These are phyloP conservation scores for Cymbidium sinense DNA, from an alignment of 106 monocot species.

Conservation along the genomic window DNA sequence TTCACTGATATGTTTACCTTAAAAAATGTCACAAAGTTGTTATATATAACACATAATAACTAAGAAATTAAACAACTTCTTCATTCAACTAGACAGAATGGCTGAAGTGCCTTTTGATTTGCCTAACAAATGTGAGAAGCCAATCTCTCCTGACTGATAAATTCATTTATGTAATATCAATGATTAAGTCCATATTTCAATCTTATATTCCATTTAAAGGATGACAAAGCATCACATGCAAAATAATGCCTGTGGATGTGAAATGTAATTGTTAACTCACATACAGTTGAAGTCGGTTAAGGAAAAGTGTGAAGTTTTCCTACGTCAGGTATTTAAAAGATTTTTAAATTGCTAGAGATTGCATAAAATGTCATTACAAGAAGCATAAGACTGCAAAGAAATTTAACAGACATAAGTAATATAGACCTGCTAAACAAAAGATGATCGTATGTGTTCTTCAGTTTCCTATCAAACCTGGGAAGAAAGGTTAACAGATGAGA, in stretches of 20 bases:
- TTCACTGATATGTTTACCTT: not conserved
- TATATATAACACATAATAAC: not conserved
- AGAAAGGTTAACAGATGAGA: conserved; percentile 6
- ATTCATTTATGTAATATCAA: not conserved
- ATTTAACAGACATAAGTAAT: conserved; percentile 2
- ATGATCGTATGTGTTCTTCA: conserved; percentile 96
- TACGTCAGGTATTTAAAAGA: not conserved
- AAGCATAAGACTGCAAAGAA: not conserved
- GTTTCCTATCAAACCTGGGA: conserved; percentile 96
- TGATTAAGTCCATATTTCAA: not conserved
- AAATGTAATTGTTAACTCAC: not conserved
- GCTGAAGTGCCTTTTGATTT: not conserved
- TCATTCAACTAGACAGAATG: not conserved
- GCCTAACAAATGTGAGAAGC: not conserved
- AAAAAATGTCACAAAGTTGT: not conserved
- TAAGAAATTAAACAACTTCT: not conserved
- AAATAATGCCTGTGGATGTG: not conserved
- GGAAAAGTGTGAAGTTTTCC: not conserved
- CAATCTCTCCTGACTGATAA: not conserved
- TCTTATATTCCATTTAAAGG: not conserved
- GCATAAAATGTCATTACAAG: conserved; percentile 2
- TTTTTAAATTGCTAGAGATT: not conserved
- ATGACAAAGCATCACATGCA: not conserved
- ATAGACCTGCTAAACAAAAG: conserved; percentile 93
- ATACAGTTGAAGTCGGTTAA: not conserved